Evolutionary conservation across 805 yeast species (phyloP), one percentile per base, ranked within the genome.

Genomic region (Wickerhamomyces alni): DNA sequence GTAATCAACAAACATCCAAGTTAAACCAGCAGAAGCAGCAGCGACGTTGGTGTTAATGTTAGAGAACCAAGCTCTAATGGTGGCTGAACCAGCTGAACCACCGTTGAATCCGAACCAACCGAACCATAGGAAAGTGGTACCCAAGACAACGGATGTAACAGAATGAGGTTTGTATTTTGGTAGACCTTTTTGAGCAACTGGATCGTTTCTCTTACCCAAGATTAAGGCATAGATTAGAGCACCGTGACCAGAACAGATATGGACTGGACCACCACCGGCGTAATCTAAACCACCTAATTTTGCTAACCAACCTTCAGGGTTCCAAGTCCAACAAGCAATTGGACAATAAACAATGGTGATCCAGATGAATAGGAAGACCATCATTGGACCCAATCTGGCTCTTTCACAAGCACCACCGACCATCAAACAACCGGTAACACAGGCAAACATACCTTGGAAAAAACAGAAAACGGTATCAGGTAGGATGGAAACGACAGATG

Each of bases 21-120:
- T 74, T 50, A 93, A 73, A 43, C 94, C 96, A 68, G 96, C 98
- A 54, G 78, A 65, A 12, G 95, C 80, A 45, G 98, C 98, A 38
- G 98, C 96, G 52, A 91, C 61, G 66, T 91, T 87, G 57, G 98
- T 91, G 75, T 87, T 88, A 57, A 84, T 82, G 60, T 84, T 76
- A 29, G 97, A 96, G 70, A 88, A 88, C 84, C 87, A 87, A 42
- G 96, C 89, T 67, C 97, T 82, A 61, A 93, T 80, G 46, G 91
- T 67, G 28, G 96, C 86, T 59, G 87, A 83, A 63, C 96, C 97
- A 37, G 97, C 85, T 35, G 96, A 87, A 55, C 98, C 98, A 65
- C 96, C 97, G 74, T 93, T 93, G 79, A 93, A 93, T 30, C 96
- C 97, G 57, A 88, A 88, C 99, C 99, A 93, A 28, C 98, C 99